These are phyloP conservation scores for Prunella vulgaris DNA, from an alignment of 257 asterid species.

Conservation along the genomic window DNA sequence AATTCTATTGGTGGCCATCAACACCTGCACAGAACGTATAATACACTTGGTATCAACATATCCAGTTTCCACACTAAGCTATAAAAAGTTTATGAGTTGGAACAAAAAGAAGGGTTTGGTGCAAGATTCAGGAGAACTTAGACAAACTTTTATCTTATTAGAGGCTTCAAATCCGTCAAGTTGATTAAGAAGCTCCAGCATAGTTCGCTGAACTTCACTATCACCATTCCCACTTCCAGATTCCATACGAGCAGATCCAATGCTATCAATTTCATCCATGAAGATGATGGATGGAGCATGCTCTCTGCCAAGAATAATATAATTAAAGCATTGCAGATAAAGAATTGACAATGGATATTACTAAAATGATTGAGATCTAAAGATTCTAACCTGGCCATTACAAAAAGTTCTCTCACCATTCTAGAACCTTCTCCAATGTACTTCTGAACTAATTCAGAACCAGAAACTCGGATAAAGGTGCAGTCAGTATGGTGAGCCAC, in stretches of 20 bases:
- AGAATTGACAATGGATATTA: not conserved
- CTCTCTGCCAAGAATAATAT: slow-evolving; percentile 43
- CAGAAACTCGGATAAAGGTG: slow-evolving; percentile 57
- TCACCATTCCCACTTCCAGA: slow-evolving; percentile 92
- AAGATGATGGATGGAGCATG: slow-evolving; percentile 93
- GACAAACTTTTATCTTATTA: slow-evolving; percentile 68
- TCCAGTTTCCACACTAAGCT: slow-evolving; percentile 10
- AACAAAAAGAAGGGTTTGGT: slow-evolving; percentile 3
- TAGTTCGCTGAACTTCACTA: slow-evolving; percentile 90
- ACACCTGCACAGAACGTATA: slow-evolving; percentile 42
- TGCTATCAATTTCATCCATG: slow-evolving; percentile 94
- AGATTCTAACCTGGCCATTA: slow-evolving; percentile 83
- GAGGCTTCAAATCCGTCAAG: slow-evolving; percentile 98
- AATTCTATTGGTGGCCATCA: slow-evolving; percentile 93
- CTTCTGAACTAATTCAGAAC: slow-evolving; percentile 57
- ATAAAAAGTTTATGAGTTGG: not conserved
- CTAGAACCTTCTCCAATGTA: slow-evolving; percentile 69
- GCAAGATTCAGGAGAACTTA: not conserved
- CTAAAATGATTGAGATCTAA: not conserved
- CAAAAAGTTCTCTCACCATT: slow-evolving; percentile 95
- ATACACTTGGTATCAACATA: not conserved
- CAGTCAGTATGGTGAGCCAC: slow-evolving; percentile 64
- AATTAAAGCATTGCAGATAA: slow-evolving; percentile 1
- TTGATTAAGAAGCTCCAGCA: slow-evolving; percentile 93
- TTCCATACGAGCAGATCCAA: slow-evolving; percentile 91